Conservation (phyloP, 2,329 filamentous ascomycete genomes). For the Penicillium sp. region DNA sequence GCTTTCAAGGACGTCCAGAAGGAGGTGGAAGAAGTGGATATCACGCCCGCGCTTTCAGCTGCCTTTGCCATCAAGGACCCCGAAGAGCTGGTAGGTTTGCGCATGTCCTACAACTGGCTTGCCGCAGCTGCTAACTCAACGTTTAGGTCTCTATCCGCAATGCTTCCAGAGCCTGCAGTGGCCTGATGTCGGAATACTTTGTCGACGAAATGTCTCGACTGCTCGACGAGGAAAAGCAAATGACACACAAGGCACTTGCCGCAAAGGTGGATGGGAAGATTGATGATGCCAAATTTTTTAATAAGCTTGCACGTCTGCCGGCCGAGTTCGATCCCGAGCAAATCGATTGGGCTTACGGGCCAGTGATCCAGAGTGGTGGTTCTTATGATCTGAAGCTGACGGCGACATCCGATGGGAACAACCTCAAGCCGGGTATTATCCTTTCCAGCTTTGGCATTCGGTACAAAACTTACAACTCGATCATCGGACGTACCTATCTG, state of each 20-base stretch:
- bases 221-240: constrained; percentile 94
- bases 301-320: constrained; percentile 78
- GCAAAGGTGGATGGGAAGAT: constrained; percentile 89
- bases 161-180: constrained; percentile 90
- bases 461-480: constrained; percentile 94
- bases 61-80: constrained; percentile 95
- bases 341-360: constrained; percentile 91
- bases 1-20: constrained; percentile 76
- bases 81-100: constrained; percentile 70
- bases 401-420: constrained; percentile 77
- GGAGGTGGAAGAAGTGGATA: constrained; percentile 86
- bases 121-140: constrained; percentile 11
- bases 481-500: constrained; percentile 90
- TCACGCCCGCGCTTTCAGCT: constrained; percentile 78
- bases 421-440: constrained; percentile 89
- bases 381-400: constrained; percentile 88
- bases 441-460: constrained; percentile 88
- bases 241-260: constrained; percentile 85
- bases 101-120: not conserved
- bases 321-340: constrained; percentile 84
- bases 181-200: constrained; percentile 94
- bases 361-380: constrained; percentile 91
- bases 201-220: constrained; percentile 98
- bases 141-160: constrained; percentile 82
- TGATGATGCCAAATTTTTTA: constrained; percentile 93